Evolutionary conservation across 352 stramenopile genomes (phyloP).

Genomic region (Phytophthora fragariaefolia): DNA sequence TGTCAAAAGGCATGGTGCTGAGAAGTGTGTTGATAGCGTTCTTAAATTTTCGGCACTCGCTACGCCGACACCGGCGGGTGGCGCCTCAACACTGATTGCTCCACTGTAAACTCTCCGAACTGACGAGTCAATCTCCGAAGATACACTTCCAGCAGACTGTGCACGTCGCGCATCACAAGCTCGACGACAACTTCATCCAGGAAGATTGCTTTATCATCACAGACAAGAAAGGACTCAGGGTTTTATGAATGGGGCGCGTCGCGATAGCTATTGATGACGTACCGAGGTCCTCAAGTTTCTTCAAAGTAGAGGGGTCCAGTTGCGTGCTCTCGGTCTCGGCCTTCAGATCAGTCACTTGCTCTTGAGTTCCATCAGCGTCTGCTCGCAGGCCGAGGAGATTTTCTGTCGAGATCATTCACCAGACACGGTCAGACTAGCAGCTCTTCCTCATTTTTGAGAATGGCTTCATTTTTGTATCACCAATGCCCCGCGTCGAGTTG

Average conservation of each 20-base stretch:
- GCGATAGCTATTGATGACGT: constrained; percentile 8
- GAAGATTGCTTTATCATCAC: constrained; percentile 56
- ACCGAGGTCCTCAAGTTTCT: constrained; percentile 68
- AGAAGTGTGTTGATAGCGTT: no score
- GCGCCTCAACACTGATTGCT: constrained; percentile 32
- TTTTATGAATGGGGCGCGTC: neutral
- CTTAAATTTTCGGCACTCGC: no score
- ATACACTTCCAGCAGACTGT: constrained; percentile 72
- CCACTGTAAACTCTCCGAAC: constrained; percentile 71
- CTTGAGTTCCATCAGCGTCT: constrained; percentile 58
- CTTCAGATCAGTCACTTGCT: constrained; percentile 59
- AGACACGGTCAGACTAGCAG: constrained; percentile 1
- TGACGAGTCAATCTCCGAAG: constrained; percentile 58
- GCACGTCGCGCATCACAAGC: constrained; percentile 78
- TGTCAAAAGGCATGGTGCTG: no score
- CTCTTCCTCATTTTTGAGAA: no score
- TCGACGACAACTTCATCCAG: constrained; percentile 84
- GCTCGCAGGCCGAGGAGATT: constrained; percentile 61
- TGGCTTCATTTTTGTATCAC: constrained; percentile 21
- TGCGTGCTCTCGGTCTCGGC: constrained; percentile 18
- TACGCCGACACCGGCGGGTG: no score
- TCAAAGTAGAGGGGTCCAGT: constrained; percentile 39
- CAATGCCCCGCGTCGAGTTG: constrained; percentile 74
- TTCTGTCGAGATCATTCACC: constrained; percentile 36
- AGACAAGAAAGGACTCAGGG: neutral